A percentile compares a stretch with the other conserved stretches of the same genome.
Evolutionary conservation across 306 rosid genomes (phyloP).

Genomic region (Ochetophila trinervis): DNA sequence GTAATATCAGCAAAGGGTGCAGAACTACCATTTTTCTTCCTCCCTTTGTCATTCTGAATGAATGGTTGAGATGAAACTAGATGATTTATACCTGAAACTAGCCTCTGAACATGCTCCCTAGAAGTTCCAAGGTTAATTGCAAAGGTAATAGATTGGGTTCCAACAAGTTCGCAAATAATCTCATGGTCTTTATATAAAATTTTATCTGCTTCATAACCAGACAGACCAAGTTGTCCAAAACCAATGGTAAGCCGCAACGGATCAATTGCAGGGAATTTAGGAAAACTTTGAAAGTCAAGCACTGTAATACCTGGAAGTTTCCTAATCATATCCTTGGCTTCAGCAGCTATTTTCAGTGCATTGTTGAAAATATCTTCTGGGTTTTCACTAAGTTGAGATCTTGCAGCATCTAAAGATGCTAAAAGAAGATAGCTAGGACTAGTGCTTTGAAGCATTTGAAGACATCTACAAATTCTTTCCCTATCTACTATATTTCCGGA

Average conservation of each 20-base stretch:
- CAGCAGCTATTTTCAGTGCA: slow-evolving; percentile 51
- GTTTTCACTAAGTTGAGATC: slow-evolving; percentile 73
- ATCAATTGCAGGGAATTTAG: slow-evolving; percentile 46
- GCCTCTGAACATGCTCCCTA: slow-evolving; percentile 59
- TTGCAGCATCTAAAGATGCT: slow-evolving; percentile 88
- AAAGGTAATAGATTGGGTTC: slow-evolving; percentile 56
- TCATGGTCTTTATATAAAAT: slow-evolving; percentile 49
- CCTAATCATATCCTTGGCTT: slow-evolving; percentile 41
- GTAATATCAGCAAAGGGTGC: slow-evolving; percentile 48
- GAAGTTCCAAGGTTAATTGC: slow-evolving; percentile 73
- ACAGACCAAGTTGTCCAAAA: slow-evolving; percentile 68
- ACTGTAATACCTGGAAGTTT: slow-evolving; percentile 52
- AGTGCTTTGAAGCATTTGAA: slow-evolving; percentile 80
- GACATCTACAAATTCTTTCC: slow-evolving; percentile 62
- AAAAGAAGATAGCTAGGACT: slow-evolving; percentile 90
- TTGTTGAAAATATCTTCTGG: slow-evolving; percentile 49
- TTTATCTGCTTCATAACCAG: slow-evolving; percentile 80
- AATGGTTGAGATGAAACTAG: slow-evolving; percentile 32
- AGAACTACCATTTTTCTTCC: not conserved
- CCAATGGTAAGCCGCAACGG: slow-evolving; percentile 78
- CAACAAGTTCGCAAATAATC: slow-evolving; percentile 76
- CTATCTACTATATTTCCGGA: slow-evolving; percentile 53
- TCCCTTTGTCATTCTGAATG: slow-evolving; percentile 25
- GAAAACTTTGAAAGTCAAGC: slow-evolving; percentile 48
- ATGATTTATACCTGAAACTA: slow-evolving; percentile 57